Evolutionary conservation across 164 flowering plant genomes (phyloP).

Genomic region (Malania oleifera): DNA sequence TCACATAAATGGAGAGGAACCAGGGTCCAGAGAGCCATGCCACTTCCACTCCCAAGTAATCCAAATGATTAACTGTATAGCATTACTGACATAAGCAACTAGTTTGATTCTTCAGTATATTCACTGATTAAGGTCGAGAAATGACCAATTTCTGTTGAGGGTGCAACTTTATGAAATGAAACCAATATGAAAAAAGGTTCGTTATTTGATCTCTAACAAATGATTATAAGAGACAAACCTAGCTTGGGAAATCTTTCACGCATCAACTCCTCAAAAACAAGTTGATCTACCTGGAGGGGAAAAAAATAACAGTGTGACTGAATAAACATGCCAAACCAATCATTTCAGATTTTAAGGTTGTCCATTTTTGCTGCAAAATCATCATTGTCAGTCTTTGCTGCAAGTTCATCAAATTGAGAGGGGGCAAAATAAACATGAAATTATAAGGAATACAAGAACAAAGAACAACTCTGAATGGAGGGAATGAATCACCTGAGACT

Average conservation of each 20-base stretch:
- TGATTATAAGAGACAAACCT: neutral
- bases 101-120: no score
- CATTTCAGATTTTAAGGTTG: neutral
- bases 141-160: no score
- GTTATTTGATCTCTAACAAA: neutral
- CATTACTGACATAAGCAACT: neutral
- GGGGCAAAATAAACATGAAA: neutral
- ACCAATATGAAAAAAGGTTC: neutral
- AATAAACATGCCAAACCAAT: neutral
- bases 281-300: conserved; percentile 6
- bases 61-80: conserved; percentile 3
- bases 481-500: conserved; percentile 5
- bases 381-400: neutral
- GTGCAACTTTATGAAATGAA: neutral
- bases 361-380: neutral
- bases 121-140: no score
- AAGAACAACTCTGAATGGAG: neutral
- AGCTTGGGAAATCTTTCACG: conserved; percentile 10
- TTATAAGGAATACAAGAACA: neutral
- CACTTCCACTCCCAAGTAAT: conserved; percentile 11
- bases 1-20: conserved; percentile 8
- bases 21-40: conserved; percentile 5
- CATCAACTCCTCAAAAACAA: conserved; percentile 8
- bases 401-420: neutral
- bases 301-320: neutral